A percentile compares a stretch with the other conserved stretches of the same genome.
Evolutionary conservation across 192 early-diverging fungal genomes (phyloP).

Genomic region (Spizellomyces sp.): DNA sequence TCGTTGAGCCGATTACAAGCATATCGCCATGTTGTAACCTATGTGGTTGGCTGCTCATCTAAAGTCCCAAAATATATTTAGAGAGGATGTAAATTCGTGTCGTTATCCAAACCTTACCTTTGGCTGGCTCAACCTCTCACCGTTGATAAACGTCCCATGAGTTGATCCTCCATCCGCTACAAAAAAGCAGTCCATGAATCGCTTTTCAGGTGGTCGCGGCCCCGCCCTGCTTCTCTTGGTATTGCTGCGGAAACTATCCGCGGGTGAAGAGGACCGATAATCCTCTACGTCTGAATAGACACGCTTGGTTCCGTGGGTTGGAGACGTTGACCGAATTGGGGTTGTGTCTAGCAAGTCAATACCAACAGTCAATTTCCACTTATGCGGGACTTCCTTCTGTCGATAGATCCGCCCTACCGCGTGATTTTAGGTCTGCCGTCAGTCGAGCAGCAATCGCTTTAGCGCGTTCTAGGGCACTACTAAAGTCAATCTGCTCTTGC

Average conservation of each 20-base stretch:
- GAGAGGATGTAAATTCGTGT: background rate
- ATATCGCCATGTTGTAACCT: conserved; percentile 59
- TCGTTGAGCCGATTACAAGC: conserved; percentile 60
- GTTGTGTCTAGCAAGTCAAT: too few relatives aligned
- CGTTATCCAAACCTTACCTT: conserved; percentile 39
- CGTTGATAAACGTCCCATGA: conserved; percentile 77
- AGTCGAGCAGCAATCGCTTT: conserved; percentile 79
- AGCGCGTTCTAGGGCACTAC: conserved; percentile 70
- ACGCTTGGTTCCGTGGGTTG: too few relatives aligned
- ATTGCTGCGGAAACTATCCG: too few relatives aligned
- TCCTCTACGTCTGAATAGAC: too few relatives aligned
- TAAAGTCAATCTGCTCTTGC: conserved; percentile 55
- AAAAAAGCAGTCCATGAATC: conserved; percentile 38
- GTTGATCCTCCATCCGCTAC: conserved; percentile 71
- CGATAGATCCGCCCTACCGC: background rate
- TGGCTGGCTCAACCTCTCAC: conserved; percentile 59
- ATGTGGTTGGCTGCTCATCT: conserved; percentile 58
- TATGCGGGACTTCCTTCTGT: too few relatives aligned
- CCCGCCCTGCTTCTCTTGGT: too few relatives aligned
- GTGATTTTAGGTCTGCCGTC: conserved; percentile 11
- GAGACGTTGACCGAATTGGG: too few relatives aligned
- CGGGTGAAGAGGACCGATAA: too few relatives aligned
- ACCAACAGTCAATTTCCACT: too few relatives aligned
- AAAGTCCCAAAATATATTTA: background rate
- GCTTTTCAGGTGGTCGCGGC: background rate